Evolutionary conservation across 75 land plant species (phyloP), one percentile per base, ranked within the genome.

Genomic region (Gnetum montanum): DNA sequence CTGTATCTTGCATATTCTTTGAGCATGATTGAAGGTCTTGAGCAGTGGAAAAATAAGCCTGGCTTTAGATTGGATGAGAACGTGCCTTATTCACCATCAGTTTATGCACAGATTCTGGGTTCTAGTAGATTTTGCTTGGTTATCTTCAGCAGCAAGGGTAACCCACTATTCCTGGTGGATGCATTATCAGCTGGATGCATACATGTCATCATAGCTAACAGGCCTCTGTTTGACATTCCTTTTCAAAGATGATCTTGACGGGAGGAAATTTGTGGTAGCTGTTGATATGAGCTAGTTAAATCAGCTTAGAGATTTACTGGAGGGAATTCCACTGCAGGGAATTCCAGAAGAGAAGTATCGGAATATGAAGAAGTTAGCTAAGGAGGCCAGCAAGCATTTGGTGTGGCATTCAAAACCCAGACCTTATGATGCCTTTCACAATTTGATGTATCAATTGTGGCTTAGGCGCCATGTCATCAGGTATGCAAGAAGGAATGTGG

Each of bases 371-470:
- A 67, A 0, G 30, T 29, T 65, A 34, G 68, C 69, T 19, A 37
- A 33, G 37, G 57, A 46, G 40, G 89, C 76, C 30, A 61, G 71
- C 57, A 44, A 62, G 54, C 89, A 85, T 49, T 60, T 82, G 43
- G 55, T 36, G 64, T 85, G 89, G 89, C 59, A 82, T 35, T 58
- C 56, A 12, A 33, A 45, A 27, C 64, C 74, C 0, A 36, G 49
- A 65, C 63, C 68, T 23, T 66, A 59, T 40, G 89, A 75, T 64
- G 79, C 82, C 25, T 85, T 85, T 49, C 28, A 75, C 45, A 82
- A 61, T 72, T 63, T 77, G 26, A 47, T 82, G 69, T 70, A 78
- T 46, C 81, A 85, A 73, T 70, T 85, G 27, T 85, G 89, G 89
- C 27, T 64, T 23, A 70, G 86, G 43, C 63, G 86, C 45, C 89